phyloP scores from a whole-genome alignment of 257 asterid species.

The Perilla frutescens region DNA sequence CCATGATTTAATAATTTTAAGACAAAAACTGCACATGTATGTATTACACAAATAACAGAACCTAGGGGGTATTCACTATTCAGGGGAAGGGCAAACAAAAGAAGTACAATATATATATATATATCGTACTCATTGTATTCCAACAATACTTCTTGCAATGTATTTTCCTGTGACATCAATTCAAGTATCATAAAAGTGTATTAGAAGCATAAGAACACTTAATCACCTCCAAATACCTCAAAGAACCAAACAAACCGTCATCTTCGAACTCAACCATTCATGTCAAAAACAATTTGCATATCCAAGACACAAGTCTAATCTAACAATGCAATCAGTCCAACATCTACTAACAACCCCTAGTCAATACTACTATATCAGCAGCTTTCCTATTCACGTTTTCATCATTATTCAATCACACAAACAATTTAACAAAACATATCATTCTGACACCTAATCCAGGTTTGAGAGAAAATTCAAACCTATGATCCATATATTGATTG shows the following conservation, averaged over 20 bases:
- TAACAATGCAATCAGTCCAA: constrained; percentile 1
- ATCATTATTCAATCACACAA: constrained; percentile 24
- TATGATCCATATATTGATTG: constrained; percentile 55
- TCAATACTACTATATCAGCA: not conserved
- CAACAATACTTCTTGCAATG: not conserved
- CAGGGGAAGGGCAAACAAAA: not conserved
- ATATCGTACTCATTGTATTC: not conserved
- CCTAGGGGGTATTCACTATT: not conserved
- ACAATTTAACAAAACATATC: not conserved
- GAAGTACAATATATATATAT: not conserved
- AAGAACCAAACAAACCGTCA: not conserved
- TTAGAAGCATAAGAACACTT: constrained; percentile 2
- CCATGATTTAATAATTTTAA: constrained; percentile 32
- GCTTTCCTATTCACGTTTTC: not conserved
- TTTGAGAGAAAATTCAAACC: constrained; percentile 45
- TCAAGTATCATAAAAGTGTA: not conserved
- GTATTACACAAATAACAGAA: constrained; percentile 21
- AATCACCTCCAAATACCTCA: constrained; percentile 14
- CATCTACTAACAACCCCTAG: not conserved
- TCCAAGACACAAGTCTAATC: not conserved
- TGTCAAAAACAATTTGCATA: constrained; percentile 8
- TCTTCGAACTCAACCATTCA: constrained; percentile 14
- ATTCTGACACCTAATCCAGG: not conserved
- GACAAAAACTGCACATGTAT: constrained; percentile 7
- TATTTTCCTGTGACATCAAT: not conserved